phyloP scores from a whole-genome alignment of 768 basidiomycete species.

The Podaxis sp. region DNA sequence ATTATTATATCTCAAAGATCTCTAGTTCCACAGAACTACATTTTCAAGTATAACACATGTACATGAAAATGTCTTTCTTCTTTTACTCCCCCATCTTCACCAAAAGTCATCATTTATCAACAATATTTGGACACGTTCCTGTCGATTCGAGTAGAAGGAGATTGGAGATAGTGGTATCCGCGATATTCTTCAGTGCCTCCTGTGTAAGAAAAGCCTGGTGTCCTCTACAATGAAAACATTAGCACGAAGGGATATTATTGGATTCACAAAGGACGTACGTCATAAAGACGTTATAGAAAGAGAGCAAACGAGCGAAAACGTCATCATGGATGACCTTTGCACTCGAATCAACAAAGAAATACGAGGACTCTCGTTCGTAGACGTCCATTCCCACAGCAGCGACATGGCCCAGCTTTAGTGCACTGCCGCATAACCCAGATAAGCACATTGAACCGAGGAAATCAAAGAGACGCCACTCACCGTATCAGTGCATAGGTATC shows the following conservation, averaged over 20 bases:
- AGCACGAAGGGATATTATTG: background rate
- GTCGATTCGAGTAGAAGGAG: slow-evolving; percentile 32
- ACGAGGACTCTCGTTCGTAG: slow-evolving; percentile 39
- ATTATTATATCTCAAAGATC: no score
- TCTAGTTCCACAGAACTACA: no score
- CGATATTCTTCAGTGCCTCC: slow-evolving; percentile 41
- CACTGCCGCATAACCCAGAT: slow-evolving; percentile 21
- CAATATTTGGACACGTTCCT: slow-evolving; percentile 31
- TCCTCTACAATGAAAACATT: slow-evolving; percentile 27
- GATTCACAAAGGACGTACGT: slow-evolving; percentile 26
- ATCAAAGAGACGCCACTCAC: slow-evolving; percentile 21
- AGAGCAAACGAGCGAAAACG: slow-evolving; percentile 41
- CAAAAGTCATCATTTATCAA: slow-evolving; percentile 16
- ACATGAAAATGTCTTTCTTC: no score
- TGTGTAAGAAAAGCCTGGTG: slow-evolving; percentile 44
- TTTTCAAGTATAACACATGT: no score
- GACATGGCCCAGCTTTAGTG: slow-evolving; percentile 38
- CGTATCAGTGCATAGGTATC: slow-evolving; percentile 42
- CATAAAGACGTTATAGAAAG: slow-evolving; percentile 48
- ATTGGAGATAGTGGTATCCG: slow-evolving; percentile 38
- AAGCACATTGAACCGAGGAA: no score
- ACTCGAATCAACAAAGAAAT: slow-evolving; percentile 45
- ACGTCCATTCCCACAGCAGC: slow-evolving; percentile 45
- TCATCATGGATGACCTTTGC: slow-evolving; percentile 44
- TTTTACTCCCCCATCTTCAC: no score